Evolutionary conservation across 2,329 filamentous ascomycete genomes (phyloP), one percentile per base, ranked within the genome.

Genomic region (Fusarium brevicatenulatum): DNA sequence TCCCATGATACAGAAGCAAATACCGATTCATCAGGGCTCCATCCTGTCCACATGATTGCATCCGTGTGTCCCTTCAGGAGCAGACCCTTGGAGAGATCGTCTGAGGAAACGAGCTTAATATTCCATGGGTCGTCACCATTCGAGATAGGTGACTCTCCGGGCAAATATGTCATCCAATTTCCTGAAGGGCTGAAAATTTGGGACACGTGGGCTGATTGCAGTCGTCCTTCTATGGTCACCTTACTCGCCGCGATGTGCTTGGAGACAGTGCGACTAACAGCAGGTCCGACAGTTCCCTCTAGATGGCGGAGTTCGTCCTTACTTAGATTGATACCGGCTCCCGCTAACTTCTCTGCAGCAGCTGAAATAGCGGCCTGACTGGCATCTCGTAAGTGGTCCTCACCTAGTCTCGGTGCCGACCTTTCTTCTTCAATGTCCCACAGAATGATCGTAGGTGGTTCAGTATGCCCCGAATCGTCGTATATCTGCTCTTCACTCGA

Each of bases 1-100:
- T 66, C 70, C 42, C 66, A 72, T 19, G 70, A 47, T 8, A 73
- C 43, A 15, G 70, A 72, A 40, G 70, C 70, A 36, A 72, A 62
- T 8, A 66, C 19, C 0, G 43, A 47, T 19, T 73, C 70, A 21
- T 73, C 65, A 4, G 34, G n/a, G 21, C 44, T 70, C 70, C 70
- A 72, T 3, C 70, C 70, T 18, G n/a, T 23, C 70, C 70, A 72
- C 52, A 55, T 62, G 21, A 72, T 43, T 7, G 47, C 19, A 30
- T 72, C 70, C 1, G 55, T 66, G 21, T 73, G 65, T 0, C 46
- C 70, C 23, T 55, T 30, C 9, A 73, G 39, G 6, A 32, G 25
- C 3, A 70, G 11, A 0, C 30, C 15, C 2, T 52, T 25, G 10
- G 47, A 30, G 13, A 58, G 40, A 19, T 60, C 19, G 19, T 58